Evolutionary conservation across 257 asterid species (phyloP).

Genomic region (Anisodus acutangulus): DNA sequence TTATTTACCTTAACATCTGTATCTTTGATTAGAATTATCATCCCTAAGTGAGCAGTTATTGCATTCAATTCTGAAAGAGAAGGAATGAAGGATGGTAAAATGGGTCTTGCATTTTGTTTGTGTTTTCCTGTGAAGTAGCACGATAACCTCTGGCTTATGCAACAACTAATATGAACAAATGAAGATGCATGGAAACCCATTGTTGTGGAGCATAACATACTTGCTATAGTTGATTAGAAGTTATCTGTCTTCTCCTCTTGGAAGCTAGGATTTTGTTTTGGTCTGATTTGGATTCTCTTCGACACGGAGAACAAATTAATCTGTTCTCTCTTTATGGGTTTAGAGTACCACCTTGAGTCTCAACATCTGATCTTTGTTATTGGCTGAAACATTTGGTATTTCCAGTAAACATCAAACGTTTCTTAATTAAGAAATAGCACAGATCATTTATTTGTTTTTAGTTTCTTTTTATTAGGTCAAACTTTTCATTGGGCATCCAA

Average conservation of each 20-base stretch:
- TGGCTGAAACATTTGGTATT: neutral
- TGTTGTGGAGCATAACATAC: constrained; percentile 1
- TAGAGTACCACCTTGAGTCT: neutral
- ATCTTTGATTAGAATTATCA: neutral
- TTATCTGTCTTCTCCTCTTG: neutral
- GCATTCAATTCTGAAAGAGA: constrained; percentile 23
- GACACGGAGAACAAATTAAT: neutral
- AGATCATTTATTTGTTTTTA: neutral
- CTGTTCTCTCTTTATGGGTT: neutral
- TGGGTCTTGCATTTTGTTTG: neutral
- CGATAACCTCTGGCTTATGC: neutral
- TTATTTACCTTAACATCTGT: neutral
- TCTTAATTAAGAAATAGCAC: neutral
- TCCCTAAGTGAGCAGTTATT: neutral
- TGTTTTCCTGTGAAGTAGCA: neutral
- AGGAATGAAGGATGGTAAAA: neutral
- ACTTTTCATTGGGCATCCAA: neutral
- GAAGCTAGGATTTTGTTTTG: constrained; percentile 24
- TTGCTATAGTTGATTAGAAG: constrained; percentile 11
- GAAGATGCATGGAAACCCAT: neutral
- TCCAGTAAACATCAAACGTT: neutral
- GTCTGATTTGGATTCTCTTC: constrained; percentile 14
- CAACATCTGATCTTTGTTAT: neutral
- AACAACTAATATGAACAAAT: neutral
- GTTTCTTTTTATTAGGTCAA: constrained; percentile 16